Evolutionary conservation across 106 monocot genomes (phyloP).

Genomic region (Alisma plantagoaquatica): DNA sequence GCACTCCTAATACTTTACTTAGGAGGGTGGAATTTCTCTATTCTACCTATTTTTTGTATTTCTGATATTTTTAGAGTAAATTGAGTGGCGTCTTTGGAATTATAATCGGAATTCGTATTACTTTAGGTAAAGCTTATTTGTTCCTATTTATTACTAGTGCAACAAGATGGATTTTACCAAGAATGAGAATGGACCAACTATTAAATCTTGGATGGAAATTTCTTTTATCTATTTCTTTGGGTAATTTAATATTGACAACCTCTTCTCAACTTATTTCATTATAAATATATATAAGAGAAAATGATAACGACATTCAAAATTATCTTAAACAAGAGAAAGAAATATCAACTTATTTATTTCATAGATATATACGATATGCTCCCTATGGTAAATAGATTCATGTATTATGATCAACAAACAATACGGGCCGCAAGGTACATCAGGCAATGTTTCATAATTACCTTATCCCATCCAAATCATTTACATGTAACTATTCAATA

Average conservation of each 20-base stretch:
- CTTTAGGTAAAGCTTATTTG: background rate
- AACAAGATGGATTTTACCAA: background rate
- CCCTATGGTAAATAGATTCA: background rate
- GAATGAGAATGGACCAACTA: background rate
- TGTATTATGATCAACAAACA: conserved; percentile 2
- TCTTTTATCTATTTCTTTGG: background rate
- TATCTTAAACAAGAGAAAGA: background rate
- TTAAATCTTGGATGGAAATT: background rate
- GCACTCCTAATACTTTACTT: too few species aligned
- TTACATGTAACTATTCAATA: background rate
- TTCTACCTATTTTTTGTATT: background rate
- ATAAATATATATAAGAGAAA: background rate
- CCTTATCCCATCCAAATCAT: background rate
- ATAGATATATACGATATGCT: background rate
- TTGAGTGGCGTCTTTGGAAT: background rate
- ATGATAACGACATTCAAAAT: background rate
- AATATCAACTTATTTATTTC: background rate
- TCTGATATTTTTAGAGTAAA: background rate
- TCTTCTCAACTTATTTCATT: background rate
- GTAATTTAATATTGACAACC: background rate
- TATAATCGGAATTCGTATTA: too few species aligned
- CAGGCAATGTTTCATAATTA: conserved; percentile 1
- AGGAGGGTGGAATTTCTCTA: background rate
- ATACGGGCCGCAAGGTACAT: background rate
- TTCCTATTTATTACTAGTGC: background rate